Base-by-base conservation (phyloP, 2,329 filamentous ascomycete genomes). In the Nigrograna mackinnonii region DNA sequence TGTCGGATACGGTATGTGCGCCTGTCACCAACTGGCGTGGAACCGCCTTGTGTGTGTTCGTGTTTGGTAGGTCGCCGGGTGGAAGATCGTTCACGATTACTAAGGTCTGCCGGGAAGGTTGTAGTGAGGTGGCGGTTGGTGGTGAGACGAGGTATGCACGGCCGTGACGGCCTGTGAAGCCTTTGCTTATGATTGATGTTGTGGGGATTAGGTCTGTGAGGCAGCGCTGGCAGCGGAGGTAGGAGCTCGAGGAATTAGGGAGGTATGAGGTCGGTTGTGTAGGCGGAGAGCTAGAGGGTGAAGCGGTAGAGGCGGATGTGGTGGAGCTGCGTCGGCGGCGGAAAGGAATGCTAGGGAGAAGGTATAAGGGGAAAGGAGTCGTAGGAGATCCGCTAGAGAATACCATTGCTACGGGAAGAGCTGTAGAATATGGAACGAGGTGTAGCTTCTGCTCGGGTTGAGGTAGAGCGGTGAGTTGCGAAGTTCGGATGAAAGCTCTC, bases 121-220 rank as follows among this genome's bases (percentile, higher is more conserved):
- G 12, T 7, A 62, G 49, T 33, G 64, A 47, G 9, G 64, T 49
- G 18, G 64, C 57, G 5, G 67, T 54, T 5, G 67, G 63, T 2
- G 78, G 74, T 2, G 78, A 71, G 22, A 85, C 80, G 43, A 85
- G 79, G 62, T 83, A 85, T 31, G 82, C 82, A 43, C 82, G 79
- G 5, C 82, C 82, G 60, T 85, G 79, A 14, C 82, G 78, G 48
- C 82, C 82, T 18, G 79, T 85, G 66, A 85, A 85, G 40, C 82
- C 82, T 68, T 84, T 84, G 67, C 72, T 78, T 55, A 85, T 79
- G 43, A 85, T 83, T 48, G 82, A 79, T 5, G 74, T 74, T 13
- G 78, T 77, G 40, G 79, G 71, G 49, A 80, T 79, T 35, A 85
- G 72, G 55, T 84, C 79, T 9, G 78, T 69, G 30, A 80, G 76